Conservation (phyloP, 176 grass and related monocot species). For the maize (Zea mays) region DNA sequence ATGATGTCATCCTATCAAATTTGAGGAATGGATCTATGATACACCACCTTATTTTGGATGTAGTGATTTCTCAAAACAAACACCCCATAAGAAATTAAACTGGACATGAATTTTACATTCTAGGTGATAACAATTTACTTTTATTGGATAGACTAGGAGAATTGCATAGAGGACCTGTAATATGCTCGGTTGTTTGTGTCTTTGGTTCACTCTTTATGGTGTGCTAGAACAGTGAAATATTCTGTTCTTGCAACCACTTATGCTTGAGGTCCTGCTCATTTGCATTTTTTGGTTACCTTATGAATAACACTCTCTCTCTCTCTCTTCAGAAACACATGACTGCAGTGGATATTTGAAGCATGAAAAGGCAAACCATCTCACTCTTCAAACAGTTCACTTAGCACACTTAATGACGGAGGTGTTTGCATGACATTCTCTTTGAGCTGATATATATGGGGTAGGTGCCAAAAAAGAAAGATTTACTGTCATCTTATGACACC, state of each 20-base stretch:
- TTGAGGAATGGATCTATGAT: too few species aligned
- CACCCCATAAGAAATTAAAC: too few species aligned
- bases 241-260: not conserved
- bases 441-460: conserved; percentile 61
- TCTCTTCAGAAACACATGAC: conserved; percentile 14
- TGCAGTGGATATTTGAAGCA: conserved; percentile 2
- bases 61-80: too few species aligned
- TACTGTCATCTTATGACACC: not conserved
- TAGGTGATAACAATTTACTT: not conserved
- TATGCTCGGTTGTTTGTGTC: not conserved
- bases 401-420: conserved; percentile 32
- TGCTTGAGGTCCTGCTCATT: not conserved
- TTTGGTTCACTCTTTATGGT: not conserved
- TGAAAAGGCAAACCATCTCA: conserved; percentile 20
- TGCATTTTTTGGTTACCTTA: not conserved
- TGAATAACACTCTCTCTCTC: not conserved
- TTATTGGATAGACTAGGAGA: not conserved
- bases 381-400: conserved; percentile 9
- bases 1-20: too few species aligned
- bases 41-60: too few species aligned
- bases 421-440: conserved; percentile 28
- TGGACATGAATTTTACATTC: not conserved
- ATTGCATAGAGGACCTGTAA: not conserved
- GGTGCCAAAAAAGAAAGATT: conserved; percentile 35
- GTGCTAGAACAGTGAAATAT: too few species aligned